Evolutionary conservation across 441 rosid species (phyloP).

Genomic region (Syzygium syzygioides): DNA sequence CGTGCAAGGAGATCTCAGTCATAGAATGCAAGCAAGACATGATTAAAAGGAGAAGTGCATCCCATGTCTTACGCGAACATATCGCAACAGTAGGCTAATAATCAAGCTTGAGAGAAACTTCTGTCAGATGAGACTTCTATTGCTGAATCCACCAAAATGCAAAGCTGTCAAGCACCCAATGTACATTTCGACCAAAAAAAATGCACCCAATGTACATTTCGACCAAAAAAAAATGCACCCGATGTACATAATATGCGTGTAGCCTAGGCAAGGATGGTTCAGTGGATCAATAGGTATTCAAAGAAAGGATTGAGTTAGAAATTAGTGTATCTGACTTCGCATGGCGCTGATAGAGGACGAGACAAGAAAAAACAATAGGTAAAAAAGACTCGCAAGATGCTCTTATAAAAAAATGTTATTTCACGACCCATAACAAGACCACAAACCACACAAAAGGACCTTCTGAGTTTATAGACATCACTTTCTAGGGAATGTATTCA

Average conservation of each 20-base stretch:
- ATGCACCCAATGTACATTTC: no score
- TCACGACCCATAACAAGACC: background rate
- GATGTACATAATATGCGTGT: background rate
- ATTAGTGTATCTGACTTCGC: background rate
- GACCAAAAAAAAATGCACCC: background rate
- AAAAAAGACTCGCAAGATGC: background rate
- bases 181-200: background rate
- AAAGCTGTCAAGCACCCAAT: background rate
- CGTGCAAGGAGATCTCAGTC: background rate
- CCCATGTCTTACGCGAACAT: background rate
- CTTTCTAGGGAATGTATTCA: background rate
- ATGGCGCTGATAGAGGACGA: background rate
- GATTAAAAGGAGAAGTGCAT: background rate
- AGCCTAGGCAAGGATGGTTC: background rate
- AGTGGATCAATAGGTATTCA: background rate
- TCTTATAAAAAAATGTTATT: background rate
- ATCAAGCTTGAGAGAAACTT: background rate
- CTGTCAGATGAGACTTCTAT: background rate
- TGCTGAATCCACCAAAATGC: background rate
- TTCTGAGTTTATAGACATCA: background rate
- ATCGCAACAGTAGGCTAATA: background rate
- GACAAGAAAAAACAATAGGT: background rate
- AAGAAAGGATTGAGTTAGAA: background rate
- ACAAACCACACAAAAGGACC: background rate
- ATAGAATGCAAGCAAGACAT: background rate